A percentile compares a stretch with the other conserved stretches of the same genome.
These are phyloP conservation scores for Atractiella rhizophila DNA, from an alignment of 768 basidiomycete species.

Conservation along the genomic window DNA sequence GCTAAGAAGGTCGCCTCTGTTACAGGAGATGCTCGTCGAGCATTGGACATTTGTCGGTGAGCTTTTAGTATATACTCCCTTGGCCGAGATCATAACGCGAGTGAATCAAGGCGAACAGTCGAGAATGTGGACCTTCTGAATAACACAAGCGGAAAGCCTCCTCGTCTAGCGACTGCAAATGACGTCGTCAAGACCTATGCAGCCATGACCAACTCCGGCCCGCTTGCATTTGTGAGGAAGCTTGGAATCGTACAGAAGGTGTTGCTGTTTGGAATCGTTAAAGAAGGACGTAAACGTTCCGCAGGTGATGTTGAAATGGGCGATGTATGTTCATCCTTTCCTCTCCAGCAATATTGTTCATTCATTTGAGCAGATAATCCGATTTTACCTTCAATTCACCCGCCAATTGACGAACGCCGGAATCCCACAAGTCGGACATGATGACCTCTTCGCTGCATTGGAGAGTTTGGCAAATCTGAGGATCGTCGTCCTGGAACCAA, in stretches of 20 bases:
- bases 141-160: background rate
- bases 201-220: slow-evolving; percentile 17
- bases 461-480: slow-evolving; percentile 11
- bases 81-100: background rate
- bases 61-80: slow-evolving; percentile 9
- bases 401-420: slow-evolving; percentile 8
- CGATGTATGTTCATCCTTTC: slow-evolving; percentile 9
- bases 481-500: too few relatives aligned
- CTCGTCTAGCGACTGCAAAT: slow-evolving; percentile 11
- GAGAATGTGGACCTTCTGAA: slow-evolving; percentile 8
- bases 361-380: slow-evolving; percentile 9
- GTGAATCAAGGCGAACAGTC: slow-evolving; percentile 6
- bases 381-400: slow-evolving; percentile 15
- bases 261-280: slow-evolving; percentile 16
- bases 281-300: slow-evolving; percentile 13
- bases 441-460: slow-evolving; percentile 11
- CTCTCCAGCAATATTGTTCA: background rate
- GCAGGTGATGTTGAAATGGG: slow-evolving; percentile 17
- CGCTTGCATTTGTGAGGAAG: slow-evolving; percentile 12
- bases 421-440: slow-evolving; percentile 7
- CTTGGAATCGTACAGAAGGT: slow-evolving; percentile 15
- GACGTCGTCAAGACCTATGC: slow-evolving; percentile 15
- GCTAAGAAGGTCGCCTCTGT: slow-evolving; percentile 55
- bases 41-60: slow-evolving; percentile 73
- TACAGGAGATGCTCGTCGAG: slow-evolving; percentile 78